Evolutionary conservation across 2,329 filamentous ascomycete species (phyloP).

Genomic region (Xenoacremonium recifei): DNA sequence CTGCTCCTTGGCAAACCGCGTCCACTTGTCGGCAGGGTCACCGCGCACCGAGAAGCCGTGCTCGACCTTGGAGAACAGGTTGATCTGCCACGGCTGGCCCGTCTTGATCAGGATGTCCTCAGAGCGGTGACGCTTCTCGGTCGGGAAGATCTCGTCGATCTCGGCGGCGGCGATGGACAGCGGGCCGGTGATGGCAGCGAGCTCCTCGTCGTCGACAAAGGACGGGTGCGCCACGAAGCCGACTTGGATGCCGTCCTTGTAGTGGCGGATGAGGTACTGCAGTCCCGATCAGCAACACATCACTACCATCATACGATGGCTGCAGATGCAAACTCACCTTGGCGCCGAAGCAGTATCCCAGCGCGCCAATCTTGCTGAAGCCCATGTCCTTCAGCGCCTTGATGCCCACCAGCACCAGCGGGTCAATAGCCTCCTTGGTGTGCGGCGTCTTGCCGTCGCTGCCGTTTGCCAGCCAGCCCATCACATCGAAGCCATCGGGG

Average conservation of each 20-base stretch:
- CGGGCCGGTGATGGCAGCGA: constrained; percentile 55
- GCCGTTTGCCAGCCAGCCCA: constrained; percentile 38
- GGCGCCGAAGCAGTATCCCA: constrained; percentile 66
- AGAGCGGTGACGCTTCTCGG: constrained; percentile 52
- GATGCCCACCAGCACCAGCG: constrained; percentile 37
- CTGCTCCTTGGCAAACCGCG: constrained; percentile 73
- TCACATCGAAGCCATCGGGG: constrained; percentile 29
- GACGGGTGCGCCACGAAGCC: constrained; percentile 66
- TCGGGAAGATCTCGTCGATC: constrained; percentile 58
- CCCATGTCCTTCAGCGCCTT: constrained; percentile 55
- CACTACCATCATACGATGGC: too few species aligned
- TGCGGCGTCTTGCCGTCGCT: constrained; percentile 47
- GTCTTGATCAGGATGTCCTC: constrained; percentile 58
- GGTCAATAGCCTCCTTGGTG: constrained; percentile 30
- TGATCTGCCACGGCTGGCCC: constrained; percentile 63
- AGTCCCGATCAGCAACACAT: neutral
- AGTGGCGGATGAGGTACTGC: constrained; percentile 68
- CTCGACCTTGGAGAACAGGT: constrained; percentile 63
- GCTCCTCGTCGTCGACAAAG: constrained; percentile 58
- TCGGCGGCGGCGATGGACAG: constrained; percentile 64
- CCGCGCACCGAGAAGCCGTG: constrained; percentile 75
- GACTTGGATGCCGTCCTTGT: constrained; percentile 52
- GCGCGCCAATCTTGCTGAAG: constrained; percentile 52
- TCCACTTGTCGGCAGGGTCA: constrained; percentile 48
- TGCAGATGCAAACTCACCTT: constrained; percentile 47